These are phyloP conservation scores for Fraxinus anomala DNA, from an alignment of 257 asterid genomes.

Conservation along the genomic window DNA sequence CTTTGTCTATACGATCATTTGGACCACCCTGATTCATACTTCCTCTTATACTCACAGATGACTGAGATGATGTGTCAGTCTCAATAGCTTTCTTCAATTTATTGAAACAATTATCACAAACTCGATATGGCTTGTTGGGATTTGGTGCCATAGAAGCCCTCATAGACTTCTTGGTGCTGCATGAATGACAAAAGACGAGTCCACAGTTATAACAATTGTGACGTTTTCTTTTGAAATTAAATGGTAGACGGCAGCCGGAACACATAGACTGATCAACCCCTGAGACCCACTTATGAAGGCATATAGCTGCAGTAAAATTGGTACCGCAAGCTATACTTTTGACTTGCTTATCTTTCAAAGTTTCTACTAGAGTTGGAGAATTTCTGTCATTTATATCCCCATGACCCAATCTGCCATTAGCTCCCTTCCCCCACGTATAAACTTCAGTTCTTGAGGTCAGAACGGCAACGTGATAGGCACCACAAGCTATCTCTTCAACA, in stretches of 20 bases:
- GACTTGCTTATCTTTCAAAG: slow-evolving; percentile 88
- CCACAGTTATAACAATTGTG: slow-evolving; percentile 98
- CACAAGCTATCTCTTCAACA: slow-evolving; percentile 92
- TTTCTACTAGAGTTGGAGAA: slow-evolving; percentile 78
- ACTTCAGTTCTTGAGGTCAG: slow-evolving; percentile 91
- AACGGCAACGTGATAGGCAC: slow-evolving; percentile 89
- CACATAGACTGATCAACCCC: slow-evolving; percentile 96
- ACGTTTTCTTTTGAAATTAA: slow-evolving; percentile 89
- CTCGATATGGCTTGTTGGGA: slow-evolving; percentile 86
- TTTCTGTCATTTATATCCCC: slow-evolving; percentile 83
- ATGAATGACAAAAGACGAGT: slow-evolving; percentile 86
- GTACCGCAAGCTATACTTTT: slow-evolving; percentile 92
- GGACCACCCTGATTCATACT: slow-evolving; percentile 59
- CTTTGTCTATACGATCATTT: slow-evolving; percentile 57
- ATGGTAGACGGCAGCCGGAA: slow-evolving; percentile 89
- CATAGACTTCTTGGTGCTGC: slow-evolving; percentile 88
- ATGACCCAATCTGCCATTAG: slow-evolving; percentile 93
- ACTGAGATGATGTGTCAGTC: slow-evolving; percentile 57
- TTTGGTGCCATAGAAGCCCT: slow-evolving; percentile 95
- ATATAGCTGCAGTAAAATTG: slow-evolving; percentile 78
- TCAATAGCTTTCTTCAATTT: slow-evolving; percentile 73
- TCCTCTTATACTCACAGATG: slow-evolving; percentile 63
- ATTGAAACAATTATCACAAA: slow-evolving; percentile 73
- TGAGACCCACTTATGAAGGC: slow-evolving; percentile 94
- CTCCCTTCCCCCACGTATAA: slow-evolving; percentile 96